Evolutionary conservation across 1,139 yeast species (phyloP), one percentile per base, ranked within the genome.

Genomic region (Candida dubliniensis): DNA sequence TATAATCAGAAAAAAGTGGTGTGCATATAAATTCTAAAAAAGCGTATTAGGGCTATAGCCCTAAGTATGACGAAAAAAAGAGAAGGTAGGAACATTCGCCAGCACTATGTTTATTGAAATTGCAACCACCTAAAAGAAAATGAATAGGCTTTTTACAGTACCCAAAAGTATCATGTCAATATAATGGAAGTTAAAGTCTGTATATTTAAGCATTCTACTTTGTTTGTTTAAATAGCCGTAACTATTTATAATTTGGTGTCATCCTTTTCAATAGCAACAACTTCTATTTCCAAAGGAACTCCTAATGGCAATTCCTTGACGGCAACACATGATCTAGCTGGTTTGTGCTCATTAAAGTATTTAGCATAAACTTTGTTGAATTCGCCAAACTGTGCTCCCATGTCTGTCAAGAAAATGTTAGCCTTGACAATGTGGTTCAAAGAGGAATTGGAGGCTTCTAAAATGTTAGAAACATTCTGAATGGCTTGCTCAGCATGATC

Each of bases 301-400:
- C 89, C 88, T 64, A 90, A 79, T 50, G 98, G 98, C 61, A 90
- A 81, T 51, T 81, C 81, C 64, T 81, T 83, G 52, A 89, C 97
- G 37, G 96, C 96, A 55, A 90, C 95, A 75, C 96, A 89, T 2
- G 96, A 87, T 77, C 98, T 87, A 33, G 97, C 96, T 45, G 98
- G 97, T 69, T 86, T 87, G 74, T 87, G 95, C 46, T 73, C 76
- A 63, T 65, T 74, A 73, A 91, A 90, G 69, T 86, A 87, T 67
- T 86, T 84, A 51, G 79, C 82, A 69, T 90, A 91, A 43, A 87
- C 93, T 54, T 76, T 77, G 70, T 91, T 91, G 74, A 91, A 87
- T 54, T 81, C 85, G 48, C 78, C 86, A 60, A 90, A 91, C 64
- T 85, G 81, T 34, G 66, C 56, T 57, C 74, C 71, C 84, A 91